phyloP scores from a whole-genome alignment of 2,329 filamentous ascomycete genomes.

The Harringtonia aguacate region DNA sequence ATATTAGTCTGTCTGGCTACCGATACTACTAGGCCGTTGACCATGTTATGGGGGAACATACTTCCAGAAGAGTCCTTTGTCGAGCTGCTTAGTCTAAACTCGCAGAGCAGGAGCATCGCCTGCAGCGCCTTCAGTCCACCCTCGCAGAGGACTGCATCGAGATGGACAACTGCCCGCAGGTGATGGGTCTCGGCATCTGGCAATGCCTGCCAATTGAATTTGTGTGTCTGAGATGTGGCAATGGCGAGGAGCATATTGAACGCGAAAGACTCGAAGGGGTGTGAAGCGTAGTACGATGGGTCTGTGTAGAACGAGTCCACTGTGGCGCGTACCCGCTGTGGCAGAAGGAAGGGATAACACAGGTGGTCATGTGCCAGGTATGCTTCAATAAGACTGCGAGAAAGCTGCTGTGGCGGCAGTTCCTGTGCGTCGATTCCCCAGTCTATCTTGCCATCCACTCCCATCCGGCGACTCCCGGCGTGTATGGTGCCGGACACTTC shows the following conservation, averaged over 20 bases:
- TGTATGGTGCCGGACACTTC: background rate
- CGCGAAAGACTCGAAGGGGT: constrained; percentile 25
- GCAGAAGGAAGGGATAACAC: constrained; percentile 29
- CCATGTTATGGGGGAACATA: background rate
- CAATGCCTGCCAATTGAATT: constrained; percentile 31
- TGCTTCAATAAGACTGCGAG: constrained; percentile 24
- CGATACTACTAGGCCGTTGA: background rate
- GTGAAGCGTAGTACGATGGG: constrained; percentile 11
- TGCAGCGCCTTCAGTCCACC: constrained; percentile 27
- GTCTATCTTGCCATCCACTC: background rate
- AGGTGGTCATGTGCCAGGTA: constrained; percentile 32
- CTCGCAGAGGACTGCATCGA: constrained; percentile 23
- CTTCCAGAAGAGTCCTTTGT: constrained; percentile 26
- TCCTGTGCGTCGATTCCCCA: constrained; percentile 2
- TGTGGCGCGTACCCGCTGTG: constrained; percentile 16
- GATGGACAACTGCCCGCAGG: constrained; percentile 23
- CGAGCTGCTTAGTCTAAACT: constrained; percentile 29
- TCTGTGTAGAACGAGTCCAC: constrained; percentile 20
- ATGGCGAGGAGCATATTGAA: constrained; percentile 33
- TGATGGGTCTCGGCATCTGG: constrained; percentile 31
- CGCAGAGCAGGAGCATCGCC: constrained; percentile 29
- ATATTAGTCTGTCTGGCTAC: too few species aligned
- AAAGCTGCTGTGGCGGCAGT: constrained; percentile 24
- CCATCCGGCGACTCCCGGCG: background rate
- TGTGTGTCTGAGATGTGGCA: constrained; percentile 28